Conservation (phyloP, 768 basidiomycete species). For the Mycena alexandri region DNA sequence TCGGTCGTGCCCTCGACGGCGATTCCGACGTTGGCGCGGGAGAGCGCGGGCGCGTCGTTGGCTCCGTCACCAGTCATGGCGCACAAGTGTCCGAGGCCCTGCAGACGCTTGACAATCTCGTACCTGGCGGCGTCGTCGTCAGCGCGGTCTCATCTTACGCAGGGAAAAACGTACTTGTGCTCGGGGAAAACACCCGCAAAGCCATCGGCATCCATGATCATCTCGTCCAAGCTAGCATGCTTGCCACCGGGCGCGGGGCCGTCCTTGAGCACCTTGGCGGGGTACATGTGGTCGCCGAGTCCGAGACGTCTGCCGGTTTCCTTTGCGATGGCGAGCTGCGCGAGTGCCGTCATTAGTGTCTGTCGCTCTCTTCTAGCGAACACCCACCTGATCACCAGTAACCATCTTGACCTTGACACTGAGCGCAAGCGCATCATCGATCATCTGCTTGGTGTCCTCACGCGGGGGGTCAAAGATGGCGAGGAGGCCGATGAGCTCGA, state of each 20-base stretch:
- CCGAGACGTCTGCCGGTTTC: conserved; percentile 99
- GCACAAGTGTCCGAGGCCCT: conserved; percentile 94
- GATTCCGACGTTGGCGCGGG: conserved; percentile 99
- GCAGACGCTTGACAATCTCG: conserved; percentile 98
- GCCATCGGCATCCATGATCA: conserved; percentile 99
- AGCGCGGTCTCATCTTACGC: conserved; percentile 73
- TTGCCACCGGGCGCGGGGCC: conserved; percentile 91
- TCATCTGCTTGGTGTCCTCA: conserved; percentile 98
- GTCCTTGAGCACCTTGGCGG: conserved; percentile 98
- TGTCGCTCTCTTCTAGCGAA: too few relatives aligned
- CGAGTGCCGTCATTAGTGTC: too few relatives aligned
- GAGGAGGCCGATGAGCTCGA: conserved; percentile 96
- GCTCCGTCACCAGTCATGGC: conserved; percentile 99
- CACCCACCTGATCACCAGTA: conserved; percentile 94
- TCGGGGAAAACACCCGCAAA: conserved; percentile 99
- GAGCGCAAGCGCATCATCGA: conserved; percentile 95
- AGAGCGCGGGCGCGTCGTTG: conserved; percentile 97
- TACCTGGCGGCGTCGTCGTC: conserved; percentile 99
- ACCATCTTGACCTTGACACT: conserved; percentile 99
- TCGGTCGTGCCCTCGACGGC: conserved; percentile 99
- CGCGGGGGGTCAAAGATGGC: conserved; percentile 99
- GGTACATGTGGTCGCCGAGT: conserved; percentile 99
- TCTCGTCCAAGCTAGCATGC: conserved; percentile 90
- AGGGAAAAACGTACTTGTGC: conserved; percentile 30
- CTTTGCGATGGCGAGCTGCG: conserved; percentile 95